phyloP scores from a whole-genome alignment of 805 yeast species.

The Tetrapisispora phaffii region DNA sequence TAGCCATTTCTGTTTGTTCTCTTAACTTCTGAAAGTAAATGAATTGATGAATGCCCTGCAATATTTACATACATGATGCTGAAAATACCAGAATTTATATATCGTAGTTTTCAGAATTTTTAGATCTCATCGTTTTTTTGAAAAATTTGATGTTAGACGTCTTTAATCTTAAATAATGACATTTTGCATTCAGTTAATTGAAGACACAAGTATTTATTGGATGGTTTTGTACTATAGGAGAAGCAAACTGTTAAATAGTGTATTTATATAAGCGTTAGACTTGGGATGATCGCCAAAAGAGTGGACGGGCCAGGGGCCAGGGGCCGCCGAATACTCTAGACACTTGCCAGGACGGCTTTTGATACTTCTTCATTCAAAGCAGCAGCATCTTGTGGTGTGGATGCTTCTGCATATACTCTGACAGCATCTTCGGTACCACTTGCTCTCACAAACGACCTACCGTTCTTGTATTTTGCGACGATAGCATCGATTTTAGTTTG shows the following conservation, averaged over 20 bases:
- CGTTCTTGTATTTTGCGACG: slow-evolving; percentile 46
- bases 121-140: not conserved
- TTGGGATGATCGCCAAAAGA: too few relatives aligned
- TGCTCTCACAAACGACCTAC: slow-evolving; percentile 90
- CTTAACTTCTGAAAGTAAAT: too few relatives aligned
- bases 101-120: too few relatives aligned
- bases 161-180: too few relatives aligned
- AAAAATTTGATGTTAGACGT: not conserved
- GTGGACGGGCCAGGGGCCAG: too few relatives aligned
- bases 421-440: slow-evolving; percentile 98
- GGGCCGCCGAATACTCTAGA: too few relatives aligned
- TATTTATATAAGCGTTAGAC: not conserved
- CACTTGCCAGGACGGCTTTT: slow-evolving; percentile 24
- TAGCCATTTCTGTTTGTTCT: slow-evolving; percentile 51
- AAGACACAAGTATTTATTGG: too few relatives aligned
- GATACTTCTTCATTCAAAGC: slow-evolving; percentile 35
- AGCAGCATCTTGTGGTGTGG: slow-evolving; percentile 38
- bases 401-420: slow-evolving; percentile 88
- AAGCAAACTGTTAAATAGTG: too few relatives aligned
- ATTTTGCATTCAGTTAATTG: too few relatives aligned
- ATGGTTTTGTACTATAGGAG: too few relatives aligned
- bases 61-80: too few relatives aligned
- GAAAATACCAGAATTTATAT: not conserved
- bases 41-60: too few relatives aligned
- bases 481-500: slow-evolving; percentile 61